Conservation (phyloP, 805 yeast genomes). For the Candida qinlingensis region DNA sequence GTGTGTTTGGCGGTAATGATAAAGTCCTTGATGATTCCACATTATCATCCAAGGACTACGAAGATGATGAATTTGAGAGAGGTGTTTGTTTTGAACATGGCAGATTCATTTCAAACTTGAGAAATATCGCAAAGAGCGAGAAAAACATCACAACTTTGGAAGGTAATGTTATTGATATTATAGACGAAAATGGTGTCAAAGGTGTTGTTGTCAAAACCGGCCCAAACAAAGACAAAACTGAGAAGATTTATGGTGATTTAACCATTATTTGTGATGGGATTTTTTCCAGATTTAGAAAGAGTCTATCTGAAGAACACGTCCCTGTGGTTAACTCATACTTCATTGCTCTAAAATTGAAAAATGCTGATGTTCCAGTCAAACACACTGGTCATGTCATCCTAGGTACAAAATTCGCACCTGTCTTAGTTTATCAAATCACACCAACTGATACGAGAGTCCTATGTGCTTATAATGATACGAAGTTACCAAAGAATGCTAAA, state of each 20-base stretch:
- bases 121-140: slow-evolving; percentile 63
- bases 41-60: slow-evolving; percentile 47
- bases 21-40: slow-evolving; percentile 47
- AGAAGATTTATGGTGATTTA: slow-evolving; percentile 50
- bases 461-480: slow-evolving; percentile 75
- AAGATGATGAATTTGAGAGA: slow-evolving; percentile 45
- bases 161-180: slow-evolving; percentile 72
- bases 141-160: slow-evolving; percentile 73
- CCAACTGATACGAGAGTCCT: slow-evolving; percentile 79
- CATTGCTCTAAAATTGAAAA: slow-evolving; percentile 70
- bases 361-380: slow-evolving; percentile 72
- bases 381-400: slow-evolving; percentile 86
- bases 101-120: slow-evolving; percentile 69
- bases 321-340: slow-evolving; percentile 80
- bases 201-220: slow-evolving; percentile 62
- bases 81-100: slow-evolving; percentile 97
- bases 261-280: slow-evolving; percentile 90
- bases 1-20: slow-evolving; percentile 56
- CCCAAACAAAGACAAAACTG: slow-evolving; percentile 34
- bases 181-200: slow-evolving; percentile 54
- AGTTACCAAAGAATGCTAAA: slow-evolving; percentile 66
- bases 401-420: slow-evolving; percentile 76
- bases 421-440: slow-evolving; percentile 82
- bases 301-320: slow-evolving; percentile 50
- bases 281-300: slow-evolving; percentile 84